A percentile compares a stretch with the other conserved stretches of the same genome.
These are phyloP conservation scores for Elaeagnus macrophylla DNA, from an alignment of 306 rosid species.

Conservation along the genomic window DNA sequence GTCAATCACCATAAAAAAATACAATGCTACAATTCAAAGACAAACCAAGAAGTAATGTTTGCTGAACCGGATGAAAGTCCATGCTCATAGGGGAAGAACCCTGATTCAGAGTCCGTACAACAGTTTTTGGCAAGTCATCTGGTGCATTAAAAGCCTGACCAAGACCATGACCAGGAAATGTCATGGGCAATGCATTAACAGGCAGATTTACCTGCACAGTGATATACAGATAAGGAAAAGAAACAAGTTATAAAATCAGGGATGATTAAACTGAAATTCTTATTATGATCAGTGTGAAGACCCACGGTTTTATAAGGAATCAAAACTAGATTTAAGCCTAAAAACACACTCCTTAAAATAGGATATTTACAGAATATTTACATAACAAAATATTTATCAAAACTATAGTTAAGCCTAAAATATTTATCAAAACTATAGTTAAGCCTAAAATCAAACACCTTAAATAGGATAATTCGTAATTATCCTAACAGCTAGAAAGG, in stretches of 20 bases:
- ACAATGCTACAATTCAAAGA: not conserved
- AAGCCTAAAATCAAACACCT: too few relatives aligned
- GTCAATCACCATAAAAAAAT: not conserved
- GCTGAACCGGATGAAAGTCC: slow-evolving; percentile 91
- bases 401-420: too few relatives aligned
- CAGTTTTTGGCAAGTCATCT: slow-evolving; percentile 71
- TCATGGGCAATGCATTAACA: slow-evolving; percentile 55
- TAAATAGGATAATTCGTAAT: too few relatives aligned
- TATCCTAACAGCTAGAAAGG: too few relatives aligned
- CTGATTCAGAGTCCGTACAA: slow-evolving; percentile 51
- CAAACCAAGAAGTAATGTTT: slow-evolving; percentile 77
- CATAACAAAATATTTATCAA: too few relatives aligned
- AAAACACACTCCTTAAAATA: too few relatives aligned
- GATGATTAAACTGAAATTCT: not conserved
- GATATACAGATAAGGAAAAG: slow-evolving; percentile 4
- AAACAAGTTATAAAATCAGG: not conserved
- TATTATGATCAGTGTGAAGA: too few relatives aligned
- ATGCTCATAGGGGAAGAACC: slow-evolving; percentile 77
- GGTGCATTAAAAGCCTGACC: slow-evolving; percentile 36
- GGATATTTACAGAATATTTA: too few relatives aligned
- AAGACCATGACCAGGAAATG: slow-evolving; percentile 48
- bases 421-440: too few relatives aligned
- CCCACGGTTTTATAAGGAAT: too few relatives aligned
- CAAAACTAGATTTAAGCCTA: too few relatives aligned
- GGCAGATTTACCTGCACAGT: slow-evolving; percentile 79